Conservation (phyloP, 1,284 basidiomycete species). For the Neonothopanus nambi region DNA sequence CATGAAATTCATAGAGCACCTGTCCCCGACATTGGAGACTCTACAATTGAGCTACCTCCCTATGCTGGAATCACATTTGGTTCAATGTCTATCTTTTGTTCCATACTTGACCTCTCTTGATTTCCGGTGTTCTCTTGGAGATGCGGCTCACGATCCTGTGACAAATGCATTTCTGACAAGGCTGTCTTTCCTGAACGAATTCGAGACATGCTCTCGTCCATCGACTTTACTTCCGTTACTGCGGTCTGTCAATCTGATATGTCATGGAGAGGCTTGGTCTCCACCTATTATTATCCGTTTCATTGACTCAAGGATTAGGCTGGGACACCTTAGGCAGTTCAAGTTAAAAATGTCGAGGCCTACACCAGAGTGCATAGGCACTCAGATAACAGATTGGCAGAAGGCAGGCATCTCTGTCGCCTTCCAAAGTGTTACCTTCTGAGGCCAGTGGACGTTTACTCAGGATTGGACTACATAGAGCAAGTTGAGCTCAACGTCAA, state of each 20-base stretch:
- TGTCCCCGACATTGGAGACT: slow-evolving; percentile 26
- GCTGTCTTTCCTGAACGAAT: slow-evolving; percentile 19
- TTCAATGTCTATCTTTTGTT: slow-evolving; percentile 30
- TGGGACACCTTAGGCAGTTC: too few relatives aligned
- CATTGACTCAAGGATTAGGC: slow-evolving; percentile 26
- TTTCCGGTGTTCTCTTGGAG: slow-evolving; percentile 34
- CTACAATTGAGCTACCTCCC: slow-evolving; percentile 39
- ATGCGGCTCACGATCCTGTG: slow-evolving; percentile 33
- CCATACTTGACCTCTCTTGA: slow-evolving; percentile 30
- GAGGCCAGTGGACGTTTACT: too few relatives aligned
- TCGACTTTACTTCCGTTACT: slow-evolving; percentile 24
- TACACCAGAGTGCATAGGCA: too few relatives aligned
- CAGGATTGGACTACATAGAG: too few relatives aligned
- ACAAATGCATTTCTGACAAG: slow-evolving; percentile 29
- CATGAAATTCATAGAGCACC: slow-evolving; percentile 29
- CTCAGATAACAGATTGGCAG: too few relatives aligned
- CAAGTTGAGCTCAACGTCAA: too few relatives aligned
- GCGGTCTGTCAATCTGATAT: slow-evolving; percentile 29
- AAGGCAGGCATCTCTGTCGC: too few relatives aligned
- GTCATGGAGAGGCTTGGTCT: slow-evolving; percentile 31
- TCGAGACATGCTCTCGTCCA: slow-evolving; percentile 1
- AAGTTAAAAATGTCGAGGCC: too few relatives aligned
- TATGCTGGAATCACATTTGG: slow-evolving; percentile 31
- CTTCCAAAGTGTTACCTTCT: too few relatives aligned
- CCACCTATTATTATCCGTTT: slow-evolving; percentile 26